Conservation (phyloP, 2,329 filamentous ascomycete species). For the Cytospora mali region DNA sequence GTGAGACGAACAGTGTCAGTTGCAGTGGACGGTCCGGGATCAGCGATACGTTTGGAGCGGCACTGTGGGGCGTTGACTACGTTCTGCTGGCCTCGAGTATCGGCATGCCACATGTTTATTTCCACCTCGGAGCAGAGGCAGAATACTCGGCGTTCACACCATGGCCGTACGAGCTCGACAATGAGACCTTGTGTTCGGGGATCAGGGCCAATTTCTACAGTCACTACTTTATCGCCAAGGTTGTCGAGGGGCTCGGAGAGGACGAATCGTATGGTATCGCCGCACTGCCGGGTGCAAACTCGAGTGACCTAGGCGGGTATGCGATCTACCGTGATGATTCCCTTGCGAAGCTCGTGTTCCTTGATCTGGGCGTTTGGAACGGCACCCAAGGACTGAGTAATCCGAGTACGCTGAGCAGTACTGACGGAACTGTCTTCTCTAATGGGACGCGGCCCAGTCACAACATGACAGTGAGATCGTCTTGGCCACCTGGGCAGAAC, state of each 20-base stretch:
- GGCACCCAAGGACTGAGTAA: conserved; percentile 40
- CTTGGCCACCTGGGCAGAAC: conserved; percentile 34
- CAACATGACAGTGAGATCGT: conserved; percentile 35
- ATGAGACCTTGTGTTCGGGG: conserved; percentile 36
- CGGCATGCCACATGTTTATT: conserved; percentile 43
- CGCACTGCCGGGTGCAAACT: conserved; percentile 39
- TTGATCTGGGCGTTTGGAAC: conserved; percentile 43
- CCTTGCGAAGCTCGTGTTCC: conserved; percentile 39
- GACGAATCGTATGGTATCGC: conserved; percentile 31
- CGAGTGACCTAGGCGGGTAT: conserved; percentile 39
- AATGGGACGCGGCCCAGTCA: conserved; percentile 34
- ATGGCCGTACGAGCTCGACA: conserved; percentile 35
- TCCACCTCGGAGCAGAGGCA: conserved; percentile 40
- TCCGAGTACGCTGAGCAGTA: conserved; percentile 37
- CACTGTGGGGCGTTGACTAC: conserved; percentile 53
- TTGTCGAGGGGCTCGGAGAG: conserved; percentile 27
- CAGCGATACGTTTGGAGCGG: conserved; percentile 51
- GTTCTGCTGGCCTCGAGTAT: conserved; percentile 40
- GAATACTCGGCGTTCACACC: conserved; percentile 29
- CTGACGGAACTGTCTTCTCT: conserved; percentile 36
- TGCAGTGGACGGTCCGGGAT: conserved; percentile 45
- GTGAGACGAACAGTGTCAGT: conserved; percentile 50
- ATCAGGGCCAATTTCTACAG: conserved; percentile 40
- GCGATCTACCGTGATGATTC: conserved; percentile 34
- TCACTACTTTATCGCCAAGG: conserved; percentile 41